phyloP scores from a whole-genome alignment of 805 yeast genomes.

The Kluyveromyces dobzhanskii region DNA sequence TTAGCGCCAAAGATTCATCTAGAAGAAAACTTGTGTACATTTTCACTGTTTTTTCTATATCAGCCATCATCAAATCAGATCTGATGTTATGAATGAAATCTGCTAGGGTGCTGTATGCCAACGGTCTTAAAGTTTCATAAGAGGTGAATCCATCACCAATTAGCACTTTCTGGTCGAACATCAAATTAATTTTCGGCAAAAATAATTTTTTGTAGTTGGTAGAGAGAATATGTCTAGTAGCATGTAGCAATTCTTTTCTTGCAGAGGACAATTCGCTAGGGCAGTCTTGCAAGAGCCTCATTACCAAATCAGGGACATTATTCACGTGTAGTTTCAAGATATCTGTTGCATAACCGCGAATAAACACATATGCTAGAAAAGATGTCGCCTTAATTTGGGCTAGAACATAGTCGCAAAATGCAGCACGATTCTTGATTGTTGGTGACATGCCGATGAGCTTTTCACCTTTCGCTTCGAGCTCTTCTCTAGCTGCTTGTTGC shows the following conservation, averaged over 20 bases:
- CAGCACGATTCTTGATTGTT: conserved; percentile 62
- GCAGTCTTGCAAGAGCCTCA: conserved; percentile 85
- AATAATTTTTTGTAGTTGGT: conserved; percentile 80
- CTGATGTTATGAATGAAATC: conserved; percentile 92
- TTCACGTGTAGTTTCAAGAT: conserved; percentile 46
- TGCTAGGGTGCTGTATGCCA: conserved; percentile 92
- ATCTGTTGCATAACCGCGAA: conserved; percentile 71
- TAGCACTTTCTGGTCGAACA: conserved; percentile 79
- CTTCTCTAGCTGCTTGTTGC: conserved; percentile 58
- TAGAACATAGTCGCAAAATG: conserved; percentile 79
- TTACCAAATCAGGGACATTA: conserved; percentile 77
- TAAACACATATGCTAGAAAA: conserved; percentile 82
- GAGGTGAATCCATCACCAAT: conserved; percentile 92
- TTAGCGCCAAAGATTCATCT: conserved; percentile 73
- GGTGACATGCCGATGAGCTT: conserved; percentile 67
- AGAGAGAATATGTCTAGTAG: conserved; percentile 88
- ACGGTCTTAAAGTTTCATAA: conserved; percentile 79
- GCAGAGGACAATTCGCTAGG: conserved; percentile 90
- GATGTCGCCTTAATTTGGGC: conserved; percentile 97
- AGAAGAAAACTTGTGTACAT: conserved; percentile 74
- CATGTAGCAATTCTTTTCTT: conserved; percentile 85
- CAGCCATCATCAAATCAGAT: conserved; percentile 69
- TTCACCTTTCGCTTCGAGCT: conserved; percentile 47
- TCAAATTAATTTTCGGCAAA: conserved; percentile 73
- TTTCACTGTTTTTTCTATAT: conserved; percentile 78